Evolutionary conservation across 257 asterid genomes (phyloP).

Genomic region (Jasminum sambac): DNA sequence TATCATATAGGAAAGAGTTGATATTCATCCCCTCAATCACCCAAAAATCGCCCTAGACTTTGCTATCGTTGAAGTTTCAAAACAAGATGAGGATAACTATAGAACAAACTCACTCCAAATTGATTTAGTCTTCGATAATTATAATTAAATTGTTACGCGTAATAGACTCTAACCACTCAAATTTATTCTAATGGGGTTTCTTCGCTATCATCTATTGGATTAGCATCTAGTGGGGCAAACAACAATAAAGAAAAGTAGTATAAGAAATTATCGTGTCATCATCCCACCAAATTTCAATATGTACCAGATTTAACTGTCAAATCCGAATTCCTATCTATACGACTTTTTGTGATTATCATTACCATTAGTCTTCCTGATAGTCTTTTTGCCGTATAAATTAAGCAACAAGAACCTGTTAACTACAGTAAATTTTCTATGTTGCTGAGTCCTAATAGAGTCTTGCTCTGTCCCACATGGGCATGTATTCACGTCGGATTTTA

Average conservation of each 20-base stretch:
- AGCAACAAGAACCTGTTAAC: constrained; percentile 19
- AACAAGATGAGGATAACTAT: background rate
- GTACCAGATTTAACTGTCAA: constrained; percentile 21
- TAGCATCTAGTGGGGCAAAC: constrained; percentile 1
- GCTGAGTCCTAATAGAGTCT: too few species aligned
- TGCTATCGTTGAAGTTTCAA: background rate
- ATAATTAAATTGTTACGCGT: background rate
- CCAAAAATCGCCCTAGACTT: background rate
- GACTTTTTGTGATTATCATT: background rate
- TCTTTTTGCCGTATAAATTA: constrained; percentile 21
- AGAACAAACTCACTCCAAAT: background rate
- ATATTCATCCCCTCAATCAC: too few species aligned
- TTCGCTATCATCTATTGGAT: background rate
- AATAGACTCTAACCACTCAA: background rate
- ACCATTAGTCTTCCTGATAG: background rate
- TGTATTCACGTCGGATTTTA: too few species aligned
- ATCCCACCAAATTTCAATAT: background rate
- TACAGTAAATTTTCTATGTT: background rate
- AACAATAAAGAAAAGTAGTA: background rate
- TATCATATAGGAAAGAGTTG: too few species aligned
- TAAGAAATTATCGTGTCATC: background rate
- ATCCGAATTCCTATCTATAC: background rate
- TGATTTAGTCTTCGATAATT: background rate
- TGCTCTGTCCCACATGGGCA: too few species aligned
- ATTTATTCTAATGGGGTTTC: background rate